These are phyloP conservation scores for Basipetospora chlamydospora DNA, from an alignment of 2,329 filamentous ascomycete genomes.

Conservation along the genomic window DNA sequence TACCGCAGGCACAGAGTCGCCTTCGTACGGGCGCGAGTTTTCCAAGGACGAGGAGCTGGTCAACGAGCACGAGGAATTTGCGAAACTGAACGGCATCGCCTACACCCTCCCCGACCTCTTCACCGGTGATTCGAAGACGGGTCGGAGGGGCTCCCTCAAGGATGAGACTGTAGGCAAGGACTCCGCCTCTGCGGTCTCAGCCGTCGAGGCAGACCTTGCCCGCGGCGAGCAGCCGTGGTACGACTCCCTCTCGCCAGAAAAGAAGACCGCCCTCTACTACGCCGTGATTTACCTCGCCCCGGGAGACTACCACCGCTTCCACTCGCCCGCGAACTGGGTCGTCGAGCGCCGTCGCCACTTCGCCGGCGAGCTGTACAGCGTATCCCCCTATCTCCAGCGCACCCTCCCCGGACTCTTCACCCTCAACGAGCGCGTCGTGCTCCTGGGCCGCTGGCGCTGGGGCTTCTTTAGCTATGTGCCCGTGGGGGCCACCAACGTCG, in stretches of 20 bases:
- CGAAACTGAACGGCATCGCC: slow-evolving; percentile 82
- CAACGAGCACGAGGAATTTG: slow-evolving; percentile 80
- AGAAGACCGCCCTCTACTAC: slow-evolving; percentile 71
- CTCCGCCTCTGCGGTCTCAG: slow-evolving; percentile 58
- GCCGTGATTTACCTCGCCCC: slow-evolving; percentile 91
- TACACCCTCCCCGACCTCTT: slow-evolving; percentile 84
- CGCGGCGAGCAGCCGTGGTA: slow-evolving; percentile 59
- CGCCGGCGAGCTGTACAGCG: slow-evolving; percentile 86
- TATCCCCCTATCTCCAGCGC: slow-evolving; percentile 86
- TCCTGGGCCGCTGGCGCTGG: slow-evolving; percentile 88
- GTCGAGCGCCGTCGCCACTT: slow-evolving; percentile 93
- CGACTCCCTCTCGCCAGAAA: slow-evolving; percentile 44
- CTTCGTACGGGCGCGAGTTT: slow-evolving; percentile 12
- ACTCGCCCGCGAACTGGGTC: slow-evolving; percentile 90
- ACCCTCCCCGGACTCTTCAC: slow-evolving; percentile 91
- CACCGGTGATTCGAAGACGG: slow-evolving; percentile 46
- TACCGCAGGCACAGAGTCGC: not conserved
- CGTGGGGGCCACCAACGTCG: slow-evolving; percentile 93
- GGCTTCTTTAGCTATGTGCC: slow-evolving; percentile 96
- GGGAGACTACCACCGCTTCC: slow-evolving; percentile 96
- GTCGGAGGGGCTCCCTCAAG: slow-evolving; percentile 34
- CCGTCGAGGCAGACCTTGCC: slow-evolving; percentile 73
- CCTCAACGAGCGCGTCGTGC: slow-evolving; percentile 86
- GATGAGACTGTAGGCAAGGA: slow-evolving; percentile 58
- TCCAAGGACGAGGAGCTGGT: slow-evolving; percentile 50